A percentile compares a stretch with the other conserved stretches of the same genome.
These are phyloP conservation scores for Pisolithus tinctorius DNA, from an alignment of 768 basidiomycete species.

Conservation along the genomic window DNA sequence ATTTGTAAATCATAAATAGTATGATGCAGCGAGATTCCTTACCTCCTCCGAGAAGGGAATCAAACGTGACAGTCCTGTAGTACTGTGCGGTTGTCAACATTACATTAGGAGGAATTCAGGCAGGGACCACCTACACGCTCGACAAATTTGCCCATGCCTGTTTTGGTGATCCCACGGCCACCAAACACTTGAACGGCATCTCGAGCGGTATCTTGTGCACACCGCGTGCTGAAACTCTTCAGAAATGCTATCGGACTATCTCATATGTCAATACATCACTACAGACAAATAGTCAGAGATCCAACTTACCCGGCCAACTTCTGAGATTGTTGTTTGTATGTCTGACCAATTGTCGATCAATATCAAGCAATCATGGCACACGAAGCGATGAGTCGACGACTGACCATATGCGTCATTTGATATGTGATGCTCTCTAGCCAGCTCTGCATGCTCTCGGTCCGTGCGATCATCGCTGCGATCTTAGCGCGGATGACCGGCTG, in stretches of 20 bases:
- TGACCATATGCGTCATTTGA: constrained; percentile 81
- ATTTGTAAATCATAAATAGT: constrained; percentile 1
- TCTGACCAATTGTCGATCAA: constrained; percentile 24
- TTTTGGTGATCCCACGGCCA: constrained; percentile 76
- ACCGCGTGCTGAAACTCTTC: constrained; percentile 71
- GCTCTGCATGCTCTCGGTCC: constrained; percentile 72
- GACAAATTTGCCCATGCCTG: constrained; percentile 58
- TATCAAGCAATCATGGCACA: background rate
- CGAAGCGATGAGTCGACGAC: constrained; percentile 2
- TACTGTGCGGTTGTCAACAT: constrained; percentile 10
- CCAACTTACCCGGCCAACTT: constrained; percentile 61
- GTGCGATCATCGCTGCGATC: constrained; percentile 84
- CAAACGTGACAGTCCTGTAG: constrained; percentile 27
- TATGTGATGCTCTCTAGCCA: constrained; percentile 86
- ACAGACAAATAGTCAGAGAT: background rate
- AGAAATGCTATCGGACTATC: constrained; percentile 67
- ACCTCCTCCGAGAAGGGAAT: constrained; percentile 62
- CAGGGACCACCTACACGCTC: constrained; percentile 39
- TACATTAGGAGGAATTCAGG: constrained; percentile 9
- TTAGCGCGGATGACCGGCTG: constrained; percentile 87
- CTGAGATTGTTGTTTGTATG: constrained; percentile 66
- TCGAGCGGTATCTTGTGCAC: constrained; percentile 71
- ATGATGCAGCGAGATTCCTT: constrained; percentile 4
- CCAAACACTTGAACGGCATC: constrained; percentile 81
- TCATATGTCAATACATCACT: background rate